Conservation (phyloP, 1,139 yeast species). For the Groenewaldozyma sp. region DNA sequence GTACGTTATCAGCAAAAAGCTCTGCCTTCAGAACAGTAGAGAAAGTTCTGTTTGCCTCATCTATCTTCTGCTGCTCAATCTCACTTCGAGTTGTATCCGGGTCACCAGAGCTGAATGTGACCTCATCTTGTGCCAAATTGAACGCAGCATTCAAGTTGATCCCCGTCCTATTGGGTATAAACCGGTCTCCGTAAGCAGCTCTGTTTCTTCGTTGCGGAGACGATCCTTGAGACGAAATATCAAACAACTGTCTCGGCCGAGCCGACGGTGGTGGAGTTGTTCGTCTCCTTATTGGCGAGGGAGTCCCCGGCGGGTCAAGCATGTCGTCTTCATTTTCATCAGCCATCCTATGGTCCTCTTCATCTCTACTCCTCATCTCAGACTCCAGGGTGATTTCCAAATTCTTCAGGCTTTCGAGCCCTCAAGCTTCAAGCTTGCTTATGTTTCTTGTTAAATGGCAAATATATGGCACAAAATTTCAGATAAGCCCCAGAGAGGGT, state of each 20-base stretch:
- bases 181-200: constrained; percentile 45
- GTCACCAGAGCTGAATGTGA: constrained; percentile 4
- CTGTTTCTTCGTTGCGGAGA: constrained; percentile 12
- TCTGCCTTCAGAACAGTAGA: constrained; percentile 82
- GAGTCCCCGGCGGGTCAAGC: constrained; percentile 16
- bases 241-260: background rate
- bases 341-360: constrained; percentile 1
- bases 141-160: constrained; percentile 84
- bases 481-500: too few relatives aligned
- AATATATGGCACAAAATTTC: too few relatives aligned
- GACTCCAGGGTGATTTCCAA: too few relatives aligned
- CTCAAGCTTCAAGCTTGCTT: too few relatives aligned
- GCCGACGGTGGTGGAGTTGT: constrained; percentile 8
- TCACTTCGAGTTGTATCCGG: constrained; percentile 2
- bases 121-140: constrained; percentile 44
- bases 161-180: constrained; percentile 79
- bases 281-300: constrained; percentile 13
- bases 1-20: constrained; percentile 78
- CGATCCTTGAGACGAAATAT: constrained; percentile 11
- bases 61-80: constrained; percentile 28
- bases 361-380: too few relatives aligned
- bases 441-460: too few relatives aligned
- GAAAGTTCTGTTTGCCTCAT: constrained; percentile 81
- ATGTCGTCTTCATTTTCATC: constrained; percentile 6
- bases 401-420: too few relatives aligned